Percentiles rank a stretch among this genome's conserved stretches.
Conservation (phyloP, 768 basidiomycete species). For the Suillus fuscotomentosus region DNA sequence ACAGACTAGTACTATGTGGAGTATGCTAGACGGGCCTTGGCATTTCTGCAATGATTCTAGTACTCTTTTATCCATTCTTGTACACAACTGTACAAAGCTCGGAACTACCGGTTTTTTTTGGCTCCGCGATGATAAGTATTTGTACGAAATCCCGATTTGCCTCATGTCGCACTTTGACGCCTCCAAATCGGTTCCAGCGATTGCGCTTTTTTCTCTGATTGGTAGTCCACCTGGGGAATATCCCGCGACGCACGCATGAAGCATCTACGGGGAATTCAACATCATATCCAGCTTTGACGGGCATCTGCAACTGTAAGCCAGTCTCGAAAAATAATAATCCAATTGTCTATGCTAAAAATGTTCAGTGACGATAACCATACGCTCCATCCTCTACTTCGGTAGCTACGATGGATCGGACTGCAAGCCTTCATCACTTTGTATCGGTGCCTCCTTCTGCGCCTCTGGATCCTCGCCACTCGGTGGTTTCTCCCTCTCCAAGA, state of each 20-base stretch:
- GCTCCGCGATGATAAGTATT: background rate
- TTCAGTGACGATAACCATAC: background rate
- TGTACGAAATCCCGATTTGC: slow-evolving; percentile 7
- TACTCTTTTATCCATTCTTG: background rate
- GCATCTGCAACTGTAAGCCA: too few species aligned
- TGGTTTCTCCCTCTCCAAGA: slow-evolving; percentile 18
- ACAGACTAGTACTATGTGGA: background rate
- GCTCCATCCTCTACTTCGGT: background rate
- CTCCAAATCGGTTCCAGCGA: background rate
- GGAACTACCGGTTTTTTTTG: background rate
- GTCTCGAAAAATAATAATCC: background rate
- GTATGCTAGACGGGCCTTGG: background rate
- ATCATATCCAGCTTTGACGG: background rate
- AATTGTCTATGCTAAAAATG: background rate
- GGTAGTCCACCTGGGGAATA: background rate
- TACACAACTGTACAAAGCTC: background rate
- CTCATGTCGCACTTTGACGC: background rate
- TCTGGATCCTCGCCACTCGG: background rate
- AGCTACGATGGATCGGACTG: background rate
- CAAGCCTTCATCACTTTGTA: slow-evolving; percentile 1
- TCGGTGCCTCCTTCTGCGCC: slow-evolving; percentile 9
- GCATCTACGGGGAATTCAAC: background rate
- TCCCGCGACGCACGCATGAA: background rate
- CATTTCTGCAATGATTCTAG: background rate
- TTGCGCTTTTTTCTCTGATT: background rate